Evolutionary conservation across 2,329 filamentous ascomycete genomes (phyloP).

Genomic region (Fusarium bulbicola): DNA sequence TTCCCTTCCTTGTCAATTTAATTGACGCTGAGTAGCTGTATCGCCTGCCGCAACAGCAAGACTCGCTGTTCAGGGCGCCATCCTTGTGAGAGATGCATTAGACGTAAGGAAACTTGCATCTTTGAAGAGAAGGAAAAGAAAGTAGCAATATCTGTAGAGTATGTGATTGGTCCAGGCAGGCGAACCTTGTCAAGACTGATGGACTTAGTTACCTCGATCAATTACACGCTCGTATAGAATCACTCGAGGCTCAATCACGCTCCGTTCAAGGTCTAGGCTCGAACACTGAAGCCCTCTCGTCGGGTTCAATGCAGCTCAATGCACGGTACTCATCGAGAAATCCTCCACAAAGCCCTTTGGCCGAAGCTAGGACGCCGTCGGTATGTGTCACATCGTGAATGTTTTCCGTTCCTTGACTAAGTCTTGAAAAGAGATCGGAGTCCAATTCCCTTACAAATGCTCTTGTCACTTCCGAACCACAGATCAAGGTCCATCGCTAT

Average conservation of each 20-base stretch:
- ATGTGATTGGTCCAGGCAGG: neutral
- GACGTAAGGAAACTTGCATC: constrained; percentile 22
- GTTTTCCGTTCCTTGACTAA: neutral
- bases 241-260: constrained; percentile 18
- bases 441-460: constrained; percentile 24
- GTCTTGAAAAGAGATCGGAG: neutral
- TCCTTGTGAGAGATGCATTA: constrained; percentile 29
- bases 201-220: constrained; percentile 26
- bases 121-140: constrained; percentile 37
- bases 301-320: neutral
- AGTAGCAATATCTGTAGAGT: constrained; percentile 19
- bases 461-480: constrained; percentile 27
- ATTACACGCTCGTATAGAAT: constrained; percentile 25
- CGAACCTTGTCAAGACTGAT: neutral
- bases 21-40: constrained; percentile 18
- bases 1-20: neutral
- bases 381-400: neutral
- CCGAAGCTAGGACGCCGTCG: neutral
- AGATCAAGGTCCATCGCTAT: constrained; percentile 33
- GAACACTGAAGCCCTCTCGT: too few species aligned
- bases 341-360: neutral
- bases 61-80: constrained; percentile 28
- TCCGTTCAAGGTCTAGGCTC: neutral
- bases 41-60: constrained; percentile 33
- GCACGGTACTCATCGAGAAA: neutral